phyloP scores from a whole-genome alignment of 2,329 filamentous ascomycete species.

The Talaromyces sp. region DNA sequence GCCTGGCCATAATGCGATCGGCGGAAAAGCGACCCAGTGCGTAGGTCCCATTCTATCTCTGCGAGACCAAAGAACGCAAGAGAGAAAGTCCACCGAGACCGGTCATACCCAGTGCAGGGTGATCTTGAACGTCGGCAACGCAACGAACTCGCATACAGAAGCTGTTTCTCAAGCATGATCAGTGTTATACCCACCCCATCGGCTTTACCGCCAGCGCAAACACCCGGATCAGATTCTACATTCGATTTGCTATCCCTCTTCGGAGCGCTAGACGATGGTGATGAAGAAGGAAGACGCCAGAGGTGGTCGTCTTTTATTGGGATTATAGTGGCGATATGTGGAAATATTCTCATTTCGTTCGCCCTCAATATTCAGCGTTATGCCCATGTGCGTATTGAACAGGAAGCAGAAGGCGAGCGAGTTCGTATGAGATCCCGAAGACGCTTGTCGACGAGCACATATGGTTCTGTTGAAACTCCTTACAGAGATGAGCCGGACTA shows the following conservation, averaged over 20 bases:
- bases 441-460: constrained; percentile 25
- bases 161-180: background rate
- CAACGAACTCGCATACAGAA: background rate
- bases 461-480: constrained; percentile 39
- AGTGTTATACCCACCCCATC: background rate
- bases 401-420: constrained; percentile 58
- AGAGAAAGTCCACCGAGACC: background rate
- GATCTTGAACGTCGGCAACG: background rate
- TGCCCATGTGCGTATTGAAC: constrained; percentile 78
- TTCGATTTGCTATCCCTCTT: constrained; percentile 16
- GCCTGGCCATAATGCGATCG: constrained; percentile 7
- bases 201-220: background rate
- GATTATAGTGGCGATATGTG: constrained; percentile 84
- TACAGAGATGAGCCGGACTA: constrained; percentile 15
- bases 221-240: constrained; percentile 9
- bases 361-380: constrained; percentile 96
- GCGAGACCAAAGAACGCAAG: background rate
- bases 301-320: constrained; percentile 89
- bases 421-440: constrained; percentile 40
- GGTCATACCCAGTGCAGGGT: background rate
- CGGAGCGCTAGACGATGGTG: constrained; percentile 14
- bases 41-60: background rate
- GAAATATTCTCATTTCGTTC: constrained; percentile 90
- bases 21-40: background rate
- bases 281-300: constrained; percentile 18